Percentiles rank a stretch among this genome's conserved stretches.
phyloP scores from a whole-genome alignment of 768 basidiomycete species.

The Zangia roseola region DNA sequence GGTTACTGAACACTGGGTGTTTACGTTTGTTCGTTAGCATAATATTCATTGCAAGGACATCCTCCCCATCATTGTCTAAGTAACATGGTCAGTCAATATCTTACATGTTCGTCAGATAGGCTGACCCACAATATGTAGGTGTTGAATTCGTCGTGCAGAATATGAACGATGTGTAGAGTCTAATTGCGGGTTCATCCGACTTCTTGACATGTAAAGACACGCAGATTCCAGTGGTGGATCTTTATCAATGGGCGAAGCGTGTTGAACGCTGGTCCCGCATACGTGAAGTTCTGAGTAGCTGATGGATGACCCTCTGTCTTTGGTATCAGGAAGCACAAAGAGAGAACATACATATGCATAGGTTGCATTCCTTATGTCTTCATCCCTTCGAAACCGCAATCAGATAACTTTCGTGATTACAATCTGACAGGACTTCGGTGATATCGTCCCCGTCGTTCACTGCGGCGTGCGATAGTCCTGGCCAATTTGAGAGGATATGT shows the following conservation, averaged over 20 bases:
- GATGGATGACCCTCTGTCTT: conserved; percentile 4
- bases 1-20: no score
- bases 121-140: conserved; percentile 2
- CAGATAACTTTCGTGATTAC: no score
- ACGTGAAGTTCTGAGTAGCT: conserved; percentile 2
- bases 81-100: not conserved
- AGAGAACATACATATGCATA: conserved; percentile 6
- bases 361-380: not conserved
- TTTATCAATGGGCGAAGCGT: no score
- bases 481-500: not conserved
- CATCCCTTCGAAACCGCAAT: conserved; percentile 3
- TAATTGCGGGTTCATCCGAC: conserved; percentile 12
- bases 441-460: conserved; percentile 1
- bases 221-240: not conserved
- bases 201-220: conserved; percentile 4
- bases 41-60: conserved; percentile 2
- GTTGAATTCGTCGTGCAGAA: conserved; percentile 2
- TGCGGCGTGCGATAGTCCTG: conserved; percentile 1
- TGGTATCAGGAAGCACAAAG: conserved; percentile 6
- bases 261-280: not conserved
- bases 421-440: conserved; percentile 7
- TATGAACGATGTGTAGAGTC: conserved; percentile 3
- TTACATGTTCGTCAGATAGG: not conserved
- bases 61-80: conserved; percentile 1
- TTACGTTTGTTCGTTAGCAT: not conserved